Evolutionary conservation across 768 basidiomycete species (phyloP).

Genomic region (Panellus pusillus): DNA sequence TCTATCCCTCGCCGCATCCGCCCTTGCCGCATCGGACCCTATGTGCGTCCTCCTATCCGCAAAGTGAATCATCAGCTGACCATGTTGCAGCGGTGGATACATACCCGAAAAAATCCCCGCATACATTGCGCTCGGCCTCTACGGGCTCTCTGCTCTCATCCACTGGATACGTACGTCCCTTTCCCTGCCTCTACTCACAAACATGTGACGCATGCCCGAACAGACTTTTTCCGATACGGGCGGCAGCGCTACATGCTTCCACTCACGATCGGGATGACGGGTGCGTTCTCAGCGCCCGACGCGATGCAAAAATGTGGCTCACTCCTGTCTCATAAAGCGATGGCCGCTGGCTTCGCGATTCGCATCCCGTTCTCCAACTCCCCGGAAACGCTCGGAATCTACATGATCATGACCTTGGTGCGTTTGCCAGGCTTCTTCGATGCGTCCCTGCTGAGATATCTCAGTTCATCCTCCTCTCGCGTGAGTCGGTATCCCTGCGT

Average conservation of each 20-base stretch:
- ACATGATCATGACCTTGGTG: not conserved
- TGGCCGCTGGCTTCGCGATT: not conserved
- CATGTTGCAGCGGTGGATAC: conserved; percentile 3
- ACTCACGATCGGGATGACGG: conserved; percentile 14
- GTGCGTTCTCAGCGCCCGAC: not conserved
- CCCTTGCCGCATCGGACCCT: no score
- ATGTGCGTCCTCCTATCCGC: no score
- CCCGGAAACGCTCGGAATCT: not conserved
- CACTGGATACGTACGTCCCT: conserved; percentile 12
- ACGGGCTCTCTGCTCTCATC: not conserved
- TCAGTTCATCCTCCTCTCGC: not conserved
- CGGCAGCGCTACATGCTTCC: conserved; percentile 9
- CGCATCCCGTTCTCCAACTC: not conserved
- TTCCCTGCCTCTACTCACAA: not conserved
- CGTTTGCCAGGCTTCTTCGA: not conserved
- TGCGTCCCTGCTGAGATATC: not conserved
- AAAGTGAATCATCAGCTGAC: no score
- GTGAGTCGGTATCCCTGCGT: not conserved
- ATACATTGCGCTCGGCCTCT: not conserved
- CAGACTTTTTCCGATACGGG: conserved; percentile 6
- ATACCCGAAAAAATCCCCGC: conserved; percentile 7
- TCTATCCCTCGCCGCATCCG: no score
- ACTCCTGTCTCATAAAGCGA: not conserved
- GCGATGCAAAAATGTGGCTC: no score
- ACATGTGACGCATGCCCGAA: no score